Conservation (phyloP, 148 eudicot genomes). For the Mesembryanthemum crystallinum region DNA sequence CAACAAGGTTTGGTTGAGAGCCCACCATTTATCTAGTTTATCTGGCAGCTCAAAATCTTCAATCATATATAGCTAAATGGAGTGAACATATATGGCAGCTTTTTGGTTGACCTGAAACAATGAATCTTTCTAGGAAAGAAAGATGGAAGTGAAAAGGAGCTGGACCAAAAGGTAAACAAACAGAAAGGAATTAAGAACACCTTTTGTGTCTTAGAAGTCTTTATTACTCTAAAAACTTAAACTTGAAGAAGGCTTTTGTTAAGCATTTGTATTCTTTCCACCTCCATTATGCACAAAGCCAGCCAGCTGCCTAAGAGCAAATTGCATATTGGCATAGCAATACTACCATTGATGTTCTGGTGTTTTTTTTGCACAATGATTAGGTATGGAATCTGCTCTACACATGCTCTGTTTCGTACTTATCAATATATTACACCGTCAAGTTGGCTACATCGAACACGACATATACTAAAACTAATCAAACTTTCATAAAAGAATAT, state of each 20-base stretch:
- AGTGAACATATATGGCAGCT: slow-evolving; percentile 10
- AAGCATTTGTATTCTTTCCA: background rate
- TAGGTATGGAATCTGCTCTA: slow-evolving; percentile 16
- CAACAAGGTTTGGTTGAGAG: background rate
- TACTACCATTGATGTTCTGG: background rate
- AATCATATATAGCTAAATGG: background rate
- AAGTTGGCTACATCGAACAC: slow-evolving; percentile 13
- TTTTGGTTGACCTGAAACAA: slow-evolving; percentile 26
- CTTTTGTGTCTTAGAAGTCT: background rate
- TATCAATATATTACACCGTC: slow-evolving; percentile 7
- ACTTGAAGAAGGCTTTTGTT: background rate
- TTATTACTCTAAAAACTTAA: background rate
- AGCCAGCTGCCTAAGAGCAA: slow-evolving; percentile 8
- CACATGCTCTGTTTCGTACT: slow-evolving; percentile 27
- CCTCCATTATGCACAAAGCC: slow-evolving; percentile 2
- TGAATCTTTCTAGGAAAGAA: slow-evolving; percentile 11
- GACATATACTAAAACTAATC: slow-evolving; percentile 10
- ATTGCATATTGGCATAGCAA: background rate
- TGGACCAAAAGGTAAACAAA: background rate
- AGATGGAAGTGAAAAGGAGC: background rate
- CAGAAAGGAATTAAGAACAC: background rate
- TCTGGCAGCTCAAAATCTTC: background rate
- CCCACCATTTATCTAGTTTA: background rate
- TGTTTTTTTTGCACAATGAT: slow-evolving; percentile 13
- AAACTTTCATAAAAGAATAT: background rate